These are phyloP conservation scores for Sclerotinia sclerotiorum DNA, from an alignment of 2,329 filamentous ascomycete genomes.

Conservation along the genomic window DNA sequence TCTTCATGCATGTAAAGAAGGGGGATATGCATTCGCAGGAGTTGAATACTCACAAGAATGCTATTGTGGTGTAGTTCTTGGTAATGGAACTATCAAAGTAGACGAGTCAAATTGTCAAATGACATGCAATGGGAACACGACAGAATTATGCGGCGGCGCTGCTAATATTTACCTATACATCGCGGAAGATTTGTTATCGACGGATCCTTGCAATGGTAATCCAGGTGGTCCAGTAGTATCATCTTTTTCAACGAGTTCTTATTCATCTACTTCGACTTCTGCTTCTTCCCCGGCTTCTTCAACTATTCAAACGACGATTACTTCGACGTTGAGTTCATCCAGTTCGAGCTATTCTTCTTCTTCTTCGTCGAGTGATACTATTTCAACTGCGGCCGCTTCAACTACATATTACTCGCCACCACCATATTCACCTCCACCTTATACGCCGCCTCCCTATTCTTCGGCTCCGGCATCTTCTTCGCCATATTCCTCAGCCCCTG, in stretches of 20 bases:
- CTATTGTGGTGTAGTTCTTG: slow-evolving; percentile 45
- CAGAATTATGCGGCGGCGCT: slow-evolving; percentile 42
- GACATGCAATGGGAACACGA: slow-evolving; percentile 39
- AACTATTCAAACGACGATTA: neutral
- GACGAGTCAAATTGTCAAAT: slow-evolving; percentile 31
- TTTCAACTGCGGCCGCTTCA: neutral
- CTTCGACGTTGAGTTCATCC: neutral
- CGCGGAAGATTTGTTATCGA: slow-evolving; percentile 50
- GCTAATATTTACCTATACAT: slow-evolving; percentile 44
- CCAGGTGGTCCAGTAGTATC: slow-evolving; percentile 5
- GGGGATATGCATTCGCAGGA: slow-evolving; percentile 44
- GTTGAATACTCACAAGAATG: slow-evolving; percentile 44
- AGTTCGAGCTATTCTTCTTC: neutral
- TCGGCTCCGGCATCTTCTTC: neutral
- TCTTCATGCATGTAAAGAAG: slow-evolving; percentile 43
- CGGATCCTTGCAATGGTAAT: slow-evolving; percentile 47
- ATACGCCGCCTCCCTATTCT: neutral
- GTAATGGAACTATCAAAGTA: slow-evolving; percentile 35
- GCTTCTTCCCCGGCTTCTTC: slow-evolving; percentile 20
- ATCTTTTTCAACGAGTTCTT: slow-evolving; percentile 23
- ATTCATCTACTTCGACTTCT: slow-evolving; percentile 9
- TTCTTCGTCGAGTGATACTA: neutral
- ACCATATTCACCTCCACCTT: neutral
- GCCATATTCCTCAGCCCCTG: no score
- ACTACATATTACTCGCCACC: neutral